Conservation (phyloP, 2,329 filamentous ascomycete species). For the Tetracladium maxilliforme region DNA sequence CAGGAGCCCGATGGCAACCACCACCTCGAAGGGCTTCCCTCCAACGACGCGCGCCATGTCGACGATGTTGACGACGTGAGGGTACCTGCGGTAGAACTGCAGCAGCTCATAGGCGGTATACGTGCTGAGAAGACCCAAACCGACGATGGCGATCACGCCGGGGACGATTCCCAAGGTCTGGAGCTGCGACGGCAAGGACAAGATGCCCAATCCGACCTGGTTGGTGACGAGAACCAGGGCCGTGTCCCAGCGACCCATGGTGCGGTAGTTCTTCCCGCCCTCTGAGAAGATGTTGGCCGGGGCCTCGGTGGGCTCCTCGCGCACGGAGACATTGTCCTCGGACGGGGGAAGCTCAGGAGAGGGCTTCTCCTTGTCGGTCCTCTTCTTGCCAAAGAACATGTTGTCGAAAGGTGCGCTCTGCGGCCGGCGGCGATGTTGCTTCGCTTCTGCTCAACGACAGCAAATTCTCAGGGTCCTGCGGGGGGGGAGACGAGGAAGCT, state of each 20-base stretch:
- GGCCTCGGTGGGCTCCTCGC: no score
- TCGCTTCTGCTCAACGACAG: no score
- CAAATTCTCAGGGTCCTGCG: no score
- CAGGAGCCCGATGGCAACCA: constrained; percentile 43
- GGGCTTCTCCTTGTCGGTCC: no score
- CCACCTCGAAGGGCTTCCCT: constrained; percentile 11
- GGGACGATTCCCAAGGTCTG: constrained; percentile 57
- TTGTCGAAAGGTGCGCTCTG: no score
- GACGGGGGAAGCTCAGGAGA: no score
- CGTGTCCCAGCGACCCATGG: constrained; percentile 10
- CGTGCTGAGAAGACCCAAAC: constrained; percentile 52
- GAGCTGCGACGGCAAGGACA: constrained; percentile 66
- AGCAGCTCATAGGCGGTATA: constrained; percentile 38
- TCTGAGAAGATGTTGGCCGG: no score
- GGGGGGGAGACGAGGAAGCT: no score
- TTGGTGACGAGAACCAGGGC: constrained; percentile 25
- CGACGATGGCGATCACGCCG: constrained; percentile 57
- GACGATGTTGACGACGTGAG: constrained; percentile 56
- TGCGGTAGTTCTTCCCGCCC: constrained; percentile 17
- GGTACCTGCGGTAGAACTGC: constrained; percentile 58
- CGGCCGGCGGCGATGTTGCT: no score
- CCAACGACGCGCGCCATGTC: constrained; percentile 47
- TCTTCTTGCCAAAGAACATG: no score
- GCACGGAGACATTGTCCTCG: no score
- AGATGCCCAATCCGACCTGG: constrained; percentile 33